Base-by-base conservation (phyloP, 306 rosid genomes). In the Rosa rugosa region DNA sequence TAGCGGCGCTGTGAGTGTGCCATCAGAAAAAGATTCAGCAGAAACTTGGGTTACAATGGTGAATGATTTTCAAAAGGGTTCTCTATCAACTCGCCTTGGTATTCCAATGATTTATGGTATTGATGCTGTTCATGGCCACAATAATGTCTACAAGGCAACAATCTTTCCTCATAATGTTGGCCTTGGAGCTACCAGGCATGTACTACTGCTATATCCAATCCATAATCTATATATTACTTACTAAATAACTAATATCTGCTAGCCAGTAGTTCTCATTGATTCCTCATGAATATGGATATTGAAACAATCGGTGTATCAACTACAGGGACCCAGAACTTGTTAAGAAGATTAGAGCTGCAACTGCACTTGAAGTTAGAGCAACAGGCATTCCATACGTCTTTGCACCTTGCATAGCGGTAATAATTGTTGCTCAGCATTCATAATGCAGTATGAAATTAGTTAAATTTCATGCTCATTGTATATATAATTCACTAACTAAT, bases 81-180 rank as follows among this genome's bases (percentile, higher is more conserved):
- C 82, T 59, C 57, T 85, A 11, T 82, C 86, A 2, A 85, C 86
- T 6, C 76, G 86, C 8, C 86, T 80, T 20, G 82, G 82, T 11
- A 85, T 85, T 69, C 88, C 84, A 0, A 72, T 85, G 86, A 79
- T 85, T 68, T 85, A 76, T 79, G 88, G 88, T 3, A 85, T 85
- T 47, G 88, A 82, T 82, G 88, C 80, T 25, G 83, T 79, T 1
- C 88, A 85, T 71, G 88, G 88, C 40, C 79, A 85, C 74, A 85
- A 85, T 11, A 85, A 82, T 49, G 85, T 85, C 11, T 82, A 82
- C 56, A 73, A 75, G 5, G 85, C 85, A 27, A 82, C 82, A 1
- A 67, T 82, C 8, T 83, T 85, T 17, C 88, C 88, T 11, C 88
- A 85, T 75, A 85, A 85, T 68, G 36, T 85, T 68, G 86, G 88